Evolutionary conservation across 176 grass and related monocot species (phyloP).

Genomic region (Oryza longistaminata): DNA sequence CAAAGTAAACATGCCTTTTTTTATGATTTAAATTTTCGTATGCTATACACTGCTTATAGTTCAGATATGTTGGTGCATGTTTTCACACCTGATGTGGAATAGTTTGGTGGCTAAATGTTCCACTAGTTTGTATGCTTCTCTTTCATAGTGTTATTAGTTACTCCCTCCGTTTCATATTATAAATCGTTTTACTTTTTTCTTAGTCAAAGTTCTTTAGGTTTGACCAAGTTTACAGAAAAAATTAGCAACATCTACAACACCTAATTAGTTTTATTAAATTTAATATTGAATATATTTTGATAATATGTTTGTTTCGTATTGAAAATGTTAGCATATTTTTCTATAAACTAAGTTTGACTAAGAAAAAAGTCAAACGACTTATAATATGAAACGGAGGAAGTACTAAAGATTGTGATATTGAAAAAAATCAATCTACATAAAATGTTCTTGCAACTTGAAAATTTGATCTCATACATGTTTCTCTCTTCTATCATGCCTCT

Average conservation of each 20-base stretch:
- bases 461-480: background rate
- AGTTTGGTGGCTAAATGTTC: background rate
- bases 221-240: too few species aligned
- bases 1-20: background rate
- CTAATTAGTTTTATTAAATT: too few species aligned
- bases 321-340: too few species aligned
- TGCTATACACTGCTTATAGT: slow-evolving; percentile 1
- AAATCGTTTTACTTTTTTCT: too few species aligned
- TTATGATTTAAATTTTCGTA: background rate
- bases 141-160: background rate
- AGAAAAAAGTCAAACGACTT: too few species aligned
- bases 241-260: too few species aligned
- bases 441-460: slow-evolving; percentile 1
- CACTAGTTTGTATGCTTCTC: background rate
- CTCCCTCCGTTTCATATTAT: too few species aligned
- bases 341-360: too few species aligned
- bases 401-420: background rate
- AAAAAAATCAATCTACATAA: slow-evolving; percentile 18
- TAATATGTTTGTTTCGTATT: too few species aligned
- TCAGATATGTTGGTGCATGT: background rate
- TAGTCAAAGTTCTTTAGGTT: too few species aligned
- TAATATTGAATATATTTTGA: too few species aligned
- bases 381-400: too few species aligned
- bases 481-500: background rate
- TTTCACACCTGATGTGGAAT: background rate